These are phyloP conservation scores for Suaeda aralocaspica DNA, from an alignment of 148 eudicot genomes.

Conservation along the genomic window DNA sequence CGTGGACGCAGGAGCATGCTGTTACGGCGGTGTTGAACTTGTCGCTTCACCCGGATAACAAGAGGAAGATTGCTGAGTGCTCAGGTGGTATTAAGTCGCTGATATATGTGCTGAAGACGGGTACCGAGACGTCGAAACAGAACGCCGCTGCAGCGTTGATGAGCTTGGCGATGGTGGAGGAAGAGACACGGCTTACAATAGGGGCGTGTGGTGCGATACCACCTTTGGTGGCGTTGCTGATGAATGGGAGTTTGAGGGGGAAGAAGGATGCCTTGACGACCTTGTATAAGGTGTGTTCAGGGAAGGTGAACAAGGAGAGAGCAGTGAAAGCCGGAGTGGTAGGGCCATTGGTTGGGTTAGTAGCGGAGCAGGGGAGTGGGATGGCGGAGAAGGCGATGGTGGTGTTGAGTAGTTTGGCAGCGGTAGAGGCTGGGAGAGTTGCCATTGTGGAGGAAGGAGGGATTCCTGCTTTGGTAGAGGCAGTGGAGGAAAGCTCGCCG, in stretches of 20 bases:
- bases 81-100: constrained; percentile 59
- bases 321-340: constrained; percentile 80
- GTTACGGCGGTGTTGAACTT: constrained; percentile 76
- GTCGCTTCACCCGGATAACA: constrained; percentile 54
- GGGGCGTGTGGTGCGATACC: constrained; percentile 91
- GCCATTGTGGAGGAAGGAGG: constrained; percentile 83
- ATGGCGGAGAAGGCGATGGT: constrained; percentile 91
- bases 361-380: constrained; percentile 51
- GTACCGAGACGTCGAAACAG: constrained; percentile 77
- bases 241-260: constrained; percentile 56
- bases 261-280: constrained; percentile 90
- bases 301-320: constrained; percentile 63
- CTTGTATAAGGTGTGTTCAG: constrained; percentile 67
- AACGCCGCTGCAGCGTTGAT: constrained; percentile 79
- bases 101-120: constrained; percentile 70
- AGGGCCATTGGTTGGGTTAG: constrained; percentile 60
- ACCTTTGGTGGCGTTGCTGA: constrained; percentile 57
- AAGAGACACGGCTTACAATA: constrained; percentile 62
- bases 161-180: constrained; percentile 66
- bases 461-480: constrained; percentile 70
- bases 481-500: constrained; percentile 58
- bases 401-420: constrained; percentile 72
- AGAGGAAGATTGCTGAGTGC: constrained; percentile 33
- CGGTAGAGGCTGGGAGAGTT: constrained; percentile 40
- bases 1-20: constrained; percentile 77